Evolutionary conservation across 2,329 filamentous ascomycete species (phyloP).

Genomic region (Cercospora beticola): DNA sequence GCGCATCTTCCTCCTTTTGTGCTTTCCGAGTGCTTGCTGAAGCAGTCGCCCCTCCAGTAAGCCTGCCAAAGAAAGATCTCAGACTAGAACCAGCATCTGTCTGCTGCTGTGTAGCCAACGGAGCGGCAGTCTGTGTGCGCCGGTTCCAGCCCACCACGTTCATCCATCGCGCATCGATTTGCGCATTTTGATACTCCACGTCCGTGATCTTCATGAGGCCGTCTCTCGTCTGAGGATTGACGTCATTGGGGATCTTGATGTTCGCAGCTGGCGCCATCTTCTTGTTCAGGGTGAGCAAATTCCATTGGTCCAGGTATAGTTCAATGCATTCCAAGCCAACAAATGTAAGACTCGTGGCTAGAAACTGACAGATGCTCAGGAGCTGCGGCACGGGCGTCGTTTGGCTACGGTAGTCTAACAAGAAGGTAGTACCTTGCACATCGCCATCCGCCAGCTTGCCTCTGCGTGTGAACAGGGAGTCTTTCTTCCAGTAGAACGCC

Average conservation of each 20-base stretch:
- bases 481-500: conserved; percentile 99
- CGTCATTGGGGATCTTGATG: conserved; percentile 71
- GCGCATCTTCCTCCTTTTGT: conserved; percentile 61
- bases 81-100: conserved; percentile 43
- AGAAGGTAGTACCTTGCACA: conserved; percentile 73
- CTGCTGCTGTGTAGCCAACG: conserved; percentile 40
- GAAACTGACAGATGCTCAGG: conserved; percentile 82
- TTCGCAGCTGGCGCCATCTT: conserved; percentile 76
- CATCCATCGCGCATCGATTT: conserved; percentile 90
- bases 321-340: conserved; percentile 86
- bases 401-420: conserved; percentile 87
- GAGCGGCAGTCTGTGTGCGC: conserved; percentile 13
- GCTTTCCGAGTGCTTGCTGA: conserved; percentile 57
- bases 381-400: conserved; percentile 85
- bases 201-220: conserved; percentile 80
- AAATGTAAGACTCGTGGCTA: conserved; percentile 93
- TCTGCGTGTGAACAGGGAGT: conserved; percentile 89
- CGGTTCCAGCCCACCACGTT: conserved; percentile 82
- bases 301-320: conserved; percentile 85
- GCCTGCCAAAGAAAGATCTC: conserved; percentile 74
- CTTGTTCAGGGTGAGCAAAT: conserved; percentile 75
- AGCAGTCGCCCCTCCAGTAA: conserved; percentile 41
- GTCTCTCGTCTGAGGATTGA: conserved; percentile 80
- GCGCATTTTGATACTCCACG: conserved; percentile 82
- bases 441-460: conserved; percentile 63